Conservation (phyloP, 1,284 basidiomycete species). For the Cryptococcus sp. region DNA sequence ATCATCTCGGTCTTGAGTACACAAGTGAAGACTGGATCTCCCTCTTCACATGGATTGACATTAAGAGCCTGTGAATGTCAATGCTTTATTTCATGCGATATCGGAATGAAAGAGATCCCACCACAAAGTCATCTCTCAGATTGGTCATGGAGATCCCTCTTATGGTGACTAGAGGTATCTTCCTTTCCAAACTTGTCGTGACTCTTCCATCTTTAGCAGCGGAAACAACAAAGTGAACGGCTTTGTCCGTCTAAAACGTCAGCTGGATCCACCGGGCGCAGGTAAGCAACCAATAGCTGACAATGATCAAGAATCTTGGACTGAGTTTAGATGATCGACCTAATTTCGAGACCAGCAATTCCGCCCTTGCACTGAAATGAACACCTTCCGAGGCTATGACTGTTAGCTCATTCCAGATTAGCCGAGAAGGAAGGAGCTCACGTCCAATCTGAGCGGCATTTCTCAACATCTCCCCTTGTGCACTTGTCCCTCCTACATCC, state of each 20-base stretch:
- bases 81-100: background rate
- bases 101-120: constrained; percentile 42
- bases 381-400: constrained; percentile 60
- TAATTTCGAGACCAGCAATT: constrained; percentile 81
- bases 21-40: constrained; percentile 89
- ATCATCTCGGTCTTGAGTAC: constrained; percentile 95
- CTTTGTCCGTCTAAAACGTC: constrained; percentile 71
- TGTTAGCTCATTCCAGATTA: too few relatives aligned
- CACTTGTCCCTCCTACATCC: constrained; percentile 74
- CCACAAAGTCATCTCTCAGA: constrained; percentile 92
- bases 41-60: constrained; percentile 72
- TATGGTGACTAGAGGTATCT: constrained; percentile 83
- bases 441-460: constrained; percentile 69
- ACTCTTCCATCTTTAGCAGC: constrained; percentile 63
- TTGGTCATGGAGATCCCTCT: constrained; percentile 79
- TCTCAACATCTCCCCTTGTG: constrained; percentile 74
- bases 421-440: too few relatives aligned
- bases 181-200: constrained; percentile 72
- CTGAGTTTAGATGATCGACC: constrained; percentile 85
- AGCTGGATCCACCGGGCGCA: background rate
- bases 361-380: constrained; percentile 77
- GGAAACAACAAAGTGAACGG: constrained; percentile 75
- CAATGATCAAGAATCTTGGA: constrained; percentile 85
- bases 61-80: constrained; percentile 62
- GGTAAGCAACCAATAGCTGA: constrained; percentile 48